Conservation (phyloP, 768 basidiomycete genomes). For the Rubroboletus pulcherrimus region DNA sequence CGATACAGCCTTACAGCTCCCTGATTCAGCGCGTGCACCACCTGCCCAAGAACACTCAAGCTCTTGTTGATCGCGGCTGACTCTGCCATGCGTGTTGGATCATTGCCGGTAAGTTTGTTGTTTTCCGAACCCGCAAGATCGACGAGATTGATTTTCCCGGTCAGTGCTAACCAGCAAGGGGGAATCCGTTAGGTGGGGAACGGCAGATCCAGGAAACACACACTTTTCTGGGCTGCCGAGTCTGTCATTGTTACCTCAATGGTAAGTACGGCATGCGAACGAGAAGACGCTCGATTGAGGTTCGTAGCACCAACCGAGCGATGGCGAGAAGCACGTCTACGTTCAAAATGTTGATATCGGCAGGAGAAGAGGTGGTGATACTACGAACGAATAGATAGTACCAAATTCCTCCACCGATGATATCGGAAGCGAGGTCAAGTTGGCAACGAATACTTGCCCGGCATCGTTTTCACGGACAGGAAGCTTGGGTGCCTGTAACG, state of each 20-base stretch:
- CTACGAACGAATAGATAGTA: constrained; percentile 42
- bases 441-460: constrained; percentile 55
- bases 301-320: constrained; percentile 86
- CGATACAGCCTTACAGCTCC: constrained; percentile 46
- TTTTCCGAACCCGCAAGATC: constrained; percentile 92
- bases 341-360: background rate
- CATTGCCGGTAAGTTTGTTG: constrained; percentile 88
- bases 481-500: constrained; percentile 47
- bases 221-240: constrained; percentile 51
- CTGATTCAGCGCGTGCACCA: constrained; percentile 79
- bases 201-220: constrained; percentile 13
- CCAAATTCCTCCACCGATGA: constrained; percentile 46
- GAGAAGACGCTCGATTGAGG: constrained; percentile 79
- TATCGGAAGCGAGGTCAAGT: constrained; percentile 40
- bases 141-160: constrained; percentile 80
- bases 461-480: constrained; percentile 50
- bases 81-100: constrained; percentile 83
- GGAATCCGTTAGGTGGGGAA: background rate
- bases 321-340: constrained; percentile 66
- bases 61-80: constrained; percentile 89
- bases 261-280: constrained; percentile 84
- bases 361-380: background rate
- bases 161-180: constrained; percentile 42
- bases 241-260: constrained; percentile 63
- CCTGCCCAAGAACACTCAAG: constrained; percentile 80